These are phyloP conservation scores for Wallacemonas sp. DNA, from an alignment of 208 protist genomes.

Conservation along the genomic window DNA sequence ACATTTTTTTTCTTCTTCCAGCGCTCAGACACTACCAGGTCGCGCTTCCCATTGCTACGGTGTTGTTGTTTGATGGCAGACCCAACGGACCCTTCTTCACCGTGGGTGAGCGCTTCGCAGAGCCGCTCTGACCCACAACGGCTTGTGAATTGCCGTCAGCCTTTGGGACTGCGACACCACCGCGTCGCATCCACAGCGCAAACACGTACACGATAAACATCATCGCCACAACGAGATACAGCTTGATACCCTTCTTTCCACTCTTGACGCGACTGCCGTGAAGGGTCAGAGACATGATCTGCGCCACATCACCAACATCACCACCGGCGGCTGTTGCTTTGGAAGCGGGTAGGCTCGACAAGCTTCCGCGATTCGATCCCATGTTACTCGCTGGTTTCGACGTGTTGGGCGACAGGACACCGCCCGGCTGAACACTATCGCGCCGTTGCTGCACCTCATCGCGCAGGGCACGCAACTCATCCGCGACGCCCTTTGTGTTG, in stretches of 20 bases:
- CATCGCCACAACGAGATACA: conserved; percentile 32
- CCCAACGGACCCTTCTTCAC: neutral
- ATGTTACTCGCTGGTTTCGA: neutral
- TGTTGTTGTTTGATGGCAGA: conserved; percentile 5
- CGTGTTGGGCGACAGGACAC: neutral
- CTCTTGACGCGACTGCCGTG: neutral
- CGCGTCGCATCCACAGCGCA: conserved; percentile 20
- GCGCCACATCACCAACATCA: neutral
- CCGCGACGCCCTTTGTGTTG: conserved; percentile 8
- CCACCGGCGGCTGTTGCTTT: no score
- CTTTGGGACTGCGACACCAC: no score
- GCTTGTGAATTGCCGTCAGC: no score
- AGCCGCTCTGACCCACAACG: neutral
- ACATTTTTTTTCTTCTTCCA: no score
- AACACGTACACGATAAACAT: conserved; percentile 44
- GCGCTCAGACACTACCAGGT: neutral
- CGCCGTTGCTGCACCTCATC: conserved; percentile 25
- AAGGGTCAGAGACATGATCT: neutral
- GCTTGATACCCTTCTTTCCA: conserved; percentile 30
- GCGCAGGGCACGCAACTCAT: conserved; percentile 57
- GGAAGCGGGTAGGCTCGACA: no score
- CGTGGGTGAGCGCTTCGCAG: neutral
- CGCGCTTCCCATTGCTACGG: neutral
- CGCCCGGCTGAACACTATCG: conserved; percentile 11
- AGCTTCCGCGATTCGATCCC: no score